Evolutionary conservation across 2,329 filamentous ascomycete species (phyloP).

Genomic region (Samsoniella hepiali): DNA sequence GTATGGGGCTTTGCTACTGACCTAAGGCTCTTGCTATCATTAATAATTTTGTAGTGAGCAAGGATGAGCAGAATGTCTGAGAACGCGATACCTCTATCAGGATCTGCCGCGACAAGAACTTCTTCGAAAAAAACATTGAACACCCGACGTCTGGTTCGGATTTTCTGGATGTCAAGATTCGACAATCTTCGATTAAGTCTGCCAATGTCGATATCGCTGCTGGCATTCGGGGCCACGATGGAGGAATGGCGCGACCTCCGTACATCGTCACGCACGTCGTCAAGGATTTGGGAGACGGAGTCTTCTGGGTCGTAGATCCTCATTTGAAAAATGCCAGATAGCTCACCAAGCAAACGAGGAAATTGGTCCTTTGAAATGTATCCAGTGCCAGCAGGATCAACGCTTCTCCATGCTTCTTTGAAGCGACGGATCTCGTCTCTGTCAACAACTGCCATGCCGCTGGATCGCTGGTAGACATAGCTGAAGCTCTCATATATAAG

Average conservation of each 20-base stretch:
- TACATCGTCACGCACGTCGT: constrained; percentile 66
- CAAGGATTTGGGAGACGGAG: constrained; percentile 80
- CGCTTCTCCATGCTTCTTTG: constrained; percentile 97
- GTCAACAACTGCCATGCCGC: constrained; percentile 84
- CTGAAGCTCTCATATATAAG: constrained; percentile 99
- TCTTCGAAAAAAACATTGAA: constrained; percentile 98
- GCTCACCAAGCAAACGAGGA: constrained; percentile 81
- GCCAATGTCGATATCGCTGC: constrained; percentile 65
- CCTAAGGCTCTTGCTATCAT: constrained; percentile 91
- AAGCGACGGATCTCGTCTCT: constrained; percentile 93
- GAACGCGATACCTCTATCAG: constrained; percentile 85
- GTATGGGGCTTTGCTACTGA: constrained; percentile 36
- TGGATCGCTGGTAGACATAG: constrained; percentile 96
- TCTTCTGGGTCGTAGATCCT: constrained; percentile 91
- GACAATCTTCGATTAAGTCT: constrained; percentile 71
- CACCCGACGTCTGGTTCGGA: constrained; percentile 69
- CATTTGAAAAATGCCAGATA: constrained; percentile 96
- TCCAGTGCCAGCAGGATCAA: constrained; percentile 86
- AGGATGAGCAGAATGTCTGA: constrained; percentile 91
- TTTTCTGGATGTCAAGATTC: constrained; percentile 69
- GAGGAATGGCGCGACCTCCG: constrained; percentile 53
- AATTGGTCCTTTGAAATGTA: constrained; percentile 90
- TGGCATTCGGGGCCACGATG: constrained; percentile 49
- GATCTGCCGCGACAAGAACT: constrained; percentile 88
- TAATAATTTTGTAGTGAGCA: constrained; percentile 98